Evolutionary conservation across 176 grass and related monocot species (phyloP).

Genomic region (Oryza coarctata): DNA sequence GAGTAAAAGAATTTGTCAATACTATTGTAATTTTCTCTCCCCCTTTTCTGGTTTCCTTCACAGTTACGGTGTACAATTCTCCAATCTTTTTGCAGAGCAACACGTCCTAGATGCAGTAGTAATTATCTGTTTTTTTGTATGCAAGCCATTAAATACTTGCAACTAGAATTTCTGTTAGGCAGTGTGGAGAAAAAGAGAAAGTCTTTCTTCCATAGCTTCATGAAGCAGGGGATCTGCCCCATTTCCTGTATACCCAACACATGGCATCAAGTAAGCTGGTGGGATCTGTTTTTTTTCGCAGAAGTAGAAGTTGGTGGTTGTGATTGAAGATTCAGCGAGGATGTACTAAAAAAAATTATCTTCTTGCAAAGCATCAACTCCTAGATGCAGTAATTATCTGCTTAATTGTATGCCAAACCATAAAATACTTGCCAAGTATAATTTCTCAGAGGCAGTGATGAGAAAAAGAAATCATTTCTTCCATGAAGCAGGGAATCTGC

Average conservation of each 20-base stretch:
- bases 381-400: not conserved
- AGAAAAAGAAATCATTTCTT: not conserved
- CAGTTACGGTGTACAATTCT: too few relatives aligned
- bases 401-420: not conserved
- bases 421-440: not conserved
- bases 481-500: not conserved
- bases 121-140: not conserved
- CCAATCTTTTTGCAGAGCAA: too few relatives aligned
- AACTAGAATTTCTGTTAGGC: not conserved
- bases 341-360: not conserved
- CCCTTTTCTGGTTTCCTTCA: too few relatives aligned
- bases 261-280: not conserved
- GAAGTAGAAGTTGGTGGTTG: not conserved
- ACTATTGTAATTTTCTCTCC: too few relatives aligned
- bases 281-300: not conserved
- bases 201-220: not conserved
- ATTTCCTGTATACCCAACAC: not conserved
- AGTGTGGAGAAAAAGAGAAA: not conserved
- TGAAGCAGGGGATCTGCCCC: not conserved
- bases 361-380: not conserved
- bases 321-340: not conserved
- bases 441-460: not conserved
- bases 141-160: not conserved
- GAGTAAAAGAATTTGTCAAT: too few relatives aligned
- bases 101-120: too few relatives aligned